These are phyloP conservation scores for Ciborinia camelliae DNA, from an alignment of 2,329 filamentous ascomycete genomes.

Conservation along the genomic window DNA sequence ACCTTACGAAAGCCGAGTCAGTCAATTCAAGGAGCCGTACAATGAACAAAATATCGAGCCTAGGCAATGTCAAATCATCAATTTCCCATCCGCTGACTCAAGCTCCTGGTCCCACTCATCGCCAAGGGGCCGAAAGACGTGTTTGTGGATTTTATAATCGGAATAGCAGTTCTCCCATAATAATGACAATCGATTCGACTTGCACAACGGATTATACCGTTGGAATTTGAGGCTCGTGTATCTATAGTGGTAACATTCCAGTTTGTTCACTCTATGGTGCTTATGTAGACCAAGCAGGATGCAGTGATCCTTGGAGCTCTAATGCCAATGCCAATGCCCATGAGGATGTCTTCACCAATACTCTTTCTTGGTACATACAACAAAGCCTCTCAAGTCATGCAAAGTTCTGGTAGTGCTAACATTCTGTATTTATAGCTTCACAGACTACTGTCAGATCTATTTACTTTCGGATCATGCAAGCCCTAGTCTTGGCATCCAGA, in stretches of 20 bases:
- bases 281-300: neutral
- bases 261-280: neutral
- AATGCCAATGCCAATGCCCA: neutral
- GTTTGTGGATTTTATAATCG: neutral
- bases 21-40: neutral
- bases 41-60: neutral
- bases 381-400: fast-evolving
- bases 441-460: neutral
- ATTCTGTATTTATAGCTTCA: neutral
- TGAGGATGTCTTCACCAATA: neutral
- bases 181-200: neutral
- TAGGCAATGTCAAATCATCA: neutral
- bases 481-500: neutral
- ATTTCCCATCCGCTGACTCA: neutral
- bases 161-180: neutral
- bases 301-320: neutral
- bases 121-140: neutral
- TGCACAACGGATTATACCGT: neutral
- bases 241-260: neutral
- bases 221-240: neutral
- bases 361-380: neutral
- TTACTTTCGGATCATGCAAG: neutral
- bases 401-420: neutral
- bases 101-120: neutral
- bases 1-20: neutral